Evolutionary conservation across 179 eudicot species (phyloP).

Genomic region (Beta macrorhiza): DNA sequence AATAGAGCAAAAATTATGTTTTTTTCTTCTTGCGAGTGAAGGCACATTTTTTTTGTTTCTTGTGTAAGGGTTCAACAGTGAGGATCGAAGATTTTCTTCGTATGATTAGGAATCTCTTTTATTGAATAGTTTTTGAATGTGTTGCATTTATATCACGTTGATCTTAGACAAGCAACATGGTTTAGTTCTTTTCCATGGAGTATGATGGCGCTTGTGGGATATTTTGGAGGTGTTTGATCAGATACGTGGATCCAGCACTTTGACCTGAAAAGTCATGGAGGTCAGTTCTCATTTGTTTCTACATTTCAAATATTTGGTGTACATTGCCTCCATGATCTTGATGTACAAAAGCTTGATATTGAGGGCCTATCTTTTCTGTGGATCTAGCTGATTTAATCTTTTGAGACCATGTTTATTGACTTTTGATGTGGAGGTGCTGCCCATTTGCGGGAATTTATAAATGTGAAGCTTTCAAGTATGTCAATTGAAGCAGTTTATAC

Average conservation of each 20-base stretch:
- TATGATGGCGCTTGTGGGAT: conserved; percentile 92
- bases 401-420: neutral
- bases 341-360: neutral
- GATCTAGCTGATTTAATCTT: neutral
- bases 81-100: conserved; percentile 23
- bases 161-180: conserved; percentile 99
- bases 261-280: conserved; percentile 97
- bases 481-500: neutral
- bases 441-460: neutral
- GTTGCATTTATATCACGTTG: conserved; percentile 62
- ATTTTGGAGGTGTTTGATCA: conserved; percentile 80
- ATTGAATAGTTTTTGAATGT: neutral
- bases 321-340: neutral
- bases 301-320: neutral
- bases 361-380: conserved; percentile 1
- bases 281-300: conserved; percentile 27
- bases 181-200: conserved; percentile 98
- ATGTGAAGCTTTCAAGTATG: neutral
- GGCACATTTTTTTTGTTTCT: neutral
- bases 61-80: conserved; percentile 81
- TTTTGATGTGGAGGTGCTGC: neutral
- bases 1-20: neutral
- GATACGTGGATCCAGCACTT: conserved; percentile 76
- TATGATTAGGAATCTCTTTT: neutral
- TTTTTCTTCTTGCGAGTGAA: neutral